Base-by-base conservation (phyloP, 768 basidiomycete genomes). In the Tylopilus sp. region DNA sequence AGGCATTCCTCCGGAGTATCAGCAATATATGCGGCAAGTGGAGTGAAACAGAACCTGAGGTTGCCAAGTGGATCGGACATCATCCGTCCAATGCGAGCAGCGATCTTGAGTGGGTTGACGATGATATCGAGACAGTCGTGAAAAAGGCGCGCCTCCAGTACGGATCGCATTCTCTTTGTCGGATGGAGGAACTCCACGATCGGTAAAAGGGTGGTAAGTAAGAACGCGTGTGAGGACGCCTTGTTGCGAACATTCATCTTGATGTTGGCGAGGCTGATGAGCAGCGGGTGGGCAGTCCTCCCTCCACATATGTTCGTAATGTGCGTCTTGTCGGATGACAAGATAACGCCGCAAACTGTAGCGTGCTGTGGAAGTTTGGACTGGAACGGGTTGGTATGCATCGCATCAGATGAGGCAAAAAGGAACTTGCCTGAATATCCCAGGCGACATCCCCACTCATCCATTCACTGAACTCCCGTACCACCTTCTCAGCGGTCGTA, bases 391-490 rank as follows among this genome's bases (percentile, higher is more conserved):
- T n/a, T n/a, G n/a, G n/a, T n/a, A n/a, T n/a, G n/a, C n/a, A n/a
- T n/a, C n/a, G n/a, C n/a, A 33, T 14, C 12, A 14, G 12, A 14
- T 6, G 17, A 14, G 6, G 33, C 17, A 33, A n/a, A n/a, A n/a
- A n/a, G n/a, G n/a, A n/a, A n/a, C n/a, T 33, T 33, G 25, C 40
- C 40, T 41, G 40, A 12, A 41, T 12, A 24, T 41, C 40, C 40
- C 40, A 41, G 13, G 28, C 26, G 9, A 33, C 19, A 12, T 56
- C 36, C 1, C 55, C 45, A 14, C 55, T 56, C 55, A 56, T 65
- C 54, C 59, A 71, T 28, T 72, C 61, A 4, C n/a, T 54, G 45
- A 56, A 68, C 6, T 45, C 44, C 28, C 50, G 22, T 3, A 8
- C 4, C 6, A 17, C 24, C 16, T 3, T 2, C 26, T 45, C 19